Evolutionary conservation across 1,284 basidiomycete species (phyloP).

Genomic region (Ceratobasidium sp.): DNA sequence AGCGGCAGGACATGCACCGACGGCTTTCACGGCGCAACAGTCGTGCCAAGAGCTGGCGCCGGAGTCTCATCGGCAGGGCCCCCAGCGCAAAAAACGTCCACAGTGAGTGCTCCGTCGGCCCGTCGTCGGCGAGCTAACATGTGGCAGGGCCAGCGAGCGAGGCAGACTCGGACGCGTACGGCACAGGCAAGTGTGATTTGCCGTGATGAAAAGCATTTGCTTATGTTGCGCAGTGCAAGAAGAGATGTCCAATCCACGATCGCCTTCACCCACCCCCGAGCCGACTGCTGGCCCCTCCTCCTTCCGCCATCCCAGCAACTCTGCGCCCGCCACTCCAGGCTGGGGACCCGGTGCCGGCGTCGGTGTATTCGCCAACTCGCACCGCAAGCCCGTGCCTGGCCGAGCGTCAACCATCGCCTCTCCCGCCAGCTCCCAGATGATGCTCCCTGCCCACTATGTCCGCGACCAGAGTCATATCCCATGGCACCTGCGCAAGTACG

Average conservation of each 20-base stretch:
- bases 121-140: background rate
- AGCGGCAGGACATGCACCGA: constrained; percentile 28
- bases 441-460: constrained; percentile 1
- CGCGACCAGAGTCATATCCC: constrained; percentile 34
- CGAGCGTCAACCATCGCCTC: background rate
- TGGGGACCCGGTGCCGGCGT: constrained; percentile 23
- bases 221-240: background rate
- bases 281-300: background rate
- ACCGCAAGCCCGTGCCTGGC: constrained; percentile 19
- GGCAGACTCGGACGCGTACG: constrained; percentile 25
- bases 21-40: constrained; percentile 21
- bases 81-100: constrained; percentile 17
- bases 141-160: background rate
- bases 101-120: background rate
- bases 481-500: constrained; percentile 35
- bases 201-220: constrained; percentile 8
- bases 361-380: constrained; percentile 15
- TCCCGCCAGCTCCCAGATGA: constrained; percentile 17
- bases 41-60: constrained; percentile 30
- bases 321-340: background rate
- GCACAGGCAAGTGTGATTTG: constrained; percentile 5
- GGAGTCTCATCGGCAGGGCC: constrained; percentile 13
- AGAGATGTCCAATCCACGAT: constrained; percentile 22
- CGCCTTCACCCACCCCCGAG: constrained; percentile 17
- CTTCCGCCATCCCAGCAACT: background rate